Conservation (phyloP, 2,329 filamentous ascomycete species). For the Aureobasidium namibiae region DNA sequence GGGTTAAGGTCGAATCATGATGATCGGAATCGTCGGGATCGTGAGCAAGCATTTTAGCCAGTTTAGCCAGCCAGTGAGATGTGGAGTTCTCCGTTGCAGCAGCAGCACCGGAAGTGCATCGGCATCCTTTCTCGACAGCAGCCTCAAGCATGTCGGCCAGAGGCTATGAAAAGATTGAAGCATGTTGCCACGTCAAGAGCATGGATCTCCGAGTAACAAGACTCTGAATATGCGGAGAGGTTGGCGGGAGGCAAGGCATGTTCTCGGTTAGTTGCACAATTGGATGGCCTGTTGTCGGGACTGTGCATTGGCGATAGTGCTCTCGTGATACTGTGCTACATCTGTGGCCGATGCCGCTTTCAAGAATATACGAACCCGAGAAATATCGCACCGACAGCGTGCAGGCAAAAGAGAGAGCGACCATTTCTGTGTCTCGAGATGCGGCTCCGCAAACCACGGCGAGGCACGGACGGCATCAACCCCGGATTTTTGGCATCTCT, state of each 20-base stretch:
- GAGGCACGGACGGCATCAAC: not conserved
- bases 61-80: conserved; percentile 8
- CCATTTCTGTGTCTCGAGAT: not conserved
- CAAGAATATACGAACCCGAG: not conserved
- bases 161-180: not conserved
- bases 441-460: not conserved
- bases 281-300: not conserved
- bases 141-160: not conserved
- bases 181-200: not conserved
- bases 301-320: not conserved
- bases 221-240: not conserved
- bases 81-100: not conserved
- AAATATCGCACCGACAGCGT: not conserved
- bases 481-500: conserved; percentile 1
- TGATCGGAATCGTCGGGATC: conserved; percentile 6
- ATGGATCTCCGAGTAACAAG: not conserved
- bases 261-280: not conserved
- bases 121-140: conserved; percentile 1
- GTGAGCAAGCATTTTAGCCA: conserved; percentile 1
- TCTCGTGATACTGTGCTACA: not conserved
- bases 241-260: not conserved
- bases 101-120: not conserved
- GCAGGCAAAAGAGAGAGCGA: not conserved
- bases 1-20: not conserved
- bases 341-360: not conserved